Evolutionary conservation across 305 asterid genomes (phyloP).

Genomic region (Fraxinus ornus): DNA sequence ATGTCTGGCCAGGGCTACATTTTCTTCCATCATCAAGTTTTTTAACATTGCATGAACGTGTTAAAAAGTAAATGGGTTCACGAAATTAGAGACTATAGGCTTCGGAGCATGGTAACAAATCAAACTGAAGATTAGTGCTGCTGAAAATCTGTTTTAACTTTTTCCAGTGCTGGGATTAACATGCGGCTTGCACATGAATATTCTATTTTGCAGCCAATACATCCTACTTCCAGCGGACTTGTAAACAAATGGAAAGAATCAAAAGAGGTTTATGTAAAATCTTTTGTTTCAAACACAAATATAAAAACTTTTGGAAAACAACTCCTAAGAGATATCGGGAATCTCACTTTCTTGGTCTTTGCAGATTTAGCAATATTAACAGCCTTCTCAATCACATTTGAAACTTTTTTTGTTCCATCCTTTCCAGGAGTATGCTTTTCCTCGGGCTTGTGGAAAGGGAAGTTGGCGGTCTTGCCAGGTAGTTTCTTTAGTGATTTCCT

Average conservation of each 20-base stretch:
- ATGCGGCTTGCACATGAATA: background rate
- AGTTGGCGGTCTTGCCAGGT: conserved; percentile 60
- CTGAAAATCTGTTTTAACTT: background rate
- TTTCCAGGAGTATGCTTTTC: conserved; percentile 86
- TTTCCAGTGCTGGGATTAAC: conserved; percentile 7
- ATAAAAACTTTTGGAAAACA: background rate
- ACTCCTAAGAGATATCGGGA: conserved; percentile 13
- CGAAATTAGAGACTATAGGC: conserved; percentile 5
- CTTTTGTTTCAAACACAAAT: background rate
- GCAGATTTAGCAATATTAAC: conserved; percentile 82
- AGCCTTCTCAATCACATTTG: conserved; percentile 84
- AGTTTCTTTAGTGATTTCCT: conserved; percentile 75
- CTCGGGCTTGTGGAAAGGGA: conserved; percentile 85
- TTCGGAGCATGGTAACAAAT: background rate
- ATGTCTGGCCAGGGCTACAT: background rate
- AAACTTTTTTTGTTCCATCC: conserved; percentile 76
- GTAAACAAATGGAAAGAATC: background rate
- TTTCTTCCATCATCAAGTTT: background rate
- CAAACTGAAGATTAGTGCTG: background rate
- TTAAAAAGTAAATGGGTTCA: background rate
- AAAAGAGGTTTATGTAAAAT: background rate
- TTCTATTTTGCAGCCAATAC: background rate
- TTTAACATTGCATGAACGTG: background rate
- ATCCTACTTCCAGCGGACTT: background rate
- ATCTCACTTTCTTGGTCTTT: conserved; percentile 74